These are phyloP conservation scores for Boletus rubroflammeus DNA, from an alignment of 768 basidiomycete species.

Conservation along the genomic window DNA sequence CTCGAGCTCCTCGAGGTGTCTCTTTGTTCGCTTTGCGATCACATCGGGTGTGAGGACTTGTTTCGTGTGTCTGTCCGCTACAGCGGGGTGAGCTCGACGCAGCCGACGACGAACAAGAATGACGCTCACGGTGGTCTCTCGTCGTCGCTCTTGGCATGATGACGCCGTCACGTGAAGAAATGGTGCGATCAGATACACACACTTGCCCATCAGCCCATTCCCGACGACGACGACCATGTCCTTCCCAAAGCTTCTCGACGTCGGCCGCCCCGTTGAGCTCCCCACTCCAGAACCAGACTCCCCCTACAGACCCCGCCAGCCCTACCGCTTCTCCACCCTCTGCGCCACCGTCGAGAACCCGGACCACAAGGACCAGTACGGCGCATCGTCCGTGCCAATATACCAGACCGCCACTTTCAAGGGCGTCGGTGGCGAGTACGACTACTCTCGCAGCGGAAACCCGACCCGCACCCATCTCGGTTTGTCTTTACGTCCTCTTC, in stretches of 20 bases:
- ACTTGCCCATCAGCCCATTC: neutral
- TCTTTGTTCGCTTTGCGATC: slow-evolving; percentile 69
- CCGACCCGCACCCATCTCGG: slow-evolving; percentile 94
- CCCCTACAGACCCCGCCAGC: slow-evolving; percentile 61
- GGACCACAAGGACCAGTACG: slow-evolving; percentile 91
- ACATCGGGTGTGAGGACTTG: slow-evolving; percentile 56
- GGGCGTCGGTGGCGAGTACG: slow-evolving; percentile 83
- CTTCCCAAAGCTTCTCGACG: slow-evolving; percentile 3
- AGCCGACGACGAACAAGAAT: neutral
- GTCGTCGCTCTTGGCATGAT: slow-evolving; percentile 25
- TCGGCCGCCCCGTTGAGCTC: slow-evolving; percentile 44
- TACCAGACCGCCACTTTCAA: slow-evolving; percentile 99
- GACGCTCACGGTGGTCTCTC: slow-evolving; percentile 32
- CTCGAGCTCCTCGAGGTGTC: slow-evolving; percentile 84
- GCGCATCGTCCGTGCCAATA: slow-evolving; percentile 91
- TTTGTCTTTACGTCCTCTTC: slow-evolving; percentile 34
- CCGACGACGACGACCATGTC: slow-evolving; percentile 11
- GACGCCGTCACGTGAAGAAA: slow-evolving; percentile 17
- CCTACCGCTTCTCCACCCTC: slow-evolving; percentile 85
- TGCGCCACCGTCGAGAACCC: slow-evolving; percentile 93
- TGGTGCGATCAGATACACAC: slow-evolving; percentile 13
- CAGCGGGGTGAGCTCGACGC: slow-evolving; percentile 8
- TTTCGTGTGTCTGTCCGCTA: slow-evolving; percentile 45
- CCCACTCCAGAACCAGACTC: slow-evolving; percentile 84
- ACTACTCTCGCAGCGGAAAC: slow-evolving; percentile 94